Percentiles rank a stretch among this genome's conserved stretches.
These are phyloP conservation scores for Boechera stricta DNA, from an alignment of 345 rosid species.

Conservation along the genomic window DNA sequence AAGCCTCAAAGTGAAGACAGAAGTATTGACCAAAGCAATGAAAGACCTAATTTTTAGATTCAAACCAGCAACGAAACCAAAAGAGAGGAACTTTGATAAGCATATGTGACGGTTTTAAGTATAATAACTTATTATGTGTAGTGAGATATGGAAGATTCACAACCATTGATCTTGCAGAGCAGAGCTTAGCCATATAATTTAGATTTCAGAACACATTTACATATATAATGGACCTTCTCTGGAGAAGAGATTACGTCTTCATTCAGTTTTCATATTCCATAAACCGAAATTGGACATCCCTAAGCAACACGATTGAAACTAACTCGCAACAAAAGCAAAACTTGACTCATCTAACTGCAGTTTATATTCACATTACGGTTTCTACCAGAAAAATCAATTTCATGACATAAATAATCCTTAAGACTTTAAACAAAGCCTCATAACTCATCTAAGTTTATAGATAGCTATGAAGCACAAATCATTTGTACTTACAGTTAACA, in stretches of 20 bases:
- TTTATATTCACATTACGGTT: constrained; percentile 9
- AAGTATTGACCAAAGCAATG: constrained; percentile 95
- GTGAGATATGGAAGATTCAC: constrained; percentile 2
- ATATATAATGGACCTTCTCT: background rate
- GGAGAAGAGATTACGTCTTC: background rate
- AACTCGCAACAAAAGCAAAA: constrained; percentile 8
- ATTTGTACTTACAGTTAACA: constrained; percentile 78
- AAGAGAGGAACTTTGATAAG: constrained; percentile 22
- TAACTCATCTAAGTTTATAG: constrained; percentile 13
- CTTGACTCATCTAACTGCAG: background rate
- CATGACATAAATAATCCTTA: background rate
- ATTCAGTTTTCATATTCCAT: background rate
- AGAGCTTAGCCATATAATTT: background rate
- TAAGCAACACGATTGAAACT: constrained; percentile 5
- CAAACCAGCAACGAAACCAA: constrained; percentile 22
- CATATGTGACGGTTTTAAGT: background rate
- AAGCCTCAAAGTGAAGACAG: constrained; percentile 97
- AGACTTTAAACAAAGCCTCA: constrained; percentile 6
- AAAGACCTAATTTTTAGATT: constrained; percentile 59
- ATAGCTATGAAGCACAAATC: constrained; percentile 8
- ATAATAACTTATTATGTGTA: background rate
- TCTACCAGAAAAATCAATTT: background rate
- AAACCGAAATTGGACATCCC: background rate
- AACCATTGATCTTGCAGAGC: background rate
- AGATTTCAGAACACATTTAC: background rate